phyloP scores from a whole-genome alignment of 2,329 filamentous ascomycete genomes.

The Botrytis aclada region DNA sequence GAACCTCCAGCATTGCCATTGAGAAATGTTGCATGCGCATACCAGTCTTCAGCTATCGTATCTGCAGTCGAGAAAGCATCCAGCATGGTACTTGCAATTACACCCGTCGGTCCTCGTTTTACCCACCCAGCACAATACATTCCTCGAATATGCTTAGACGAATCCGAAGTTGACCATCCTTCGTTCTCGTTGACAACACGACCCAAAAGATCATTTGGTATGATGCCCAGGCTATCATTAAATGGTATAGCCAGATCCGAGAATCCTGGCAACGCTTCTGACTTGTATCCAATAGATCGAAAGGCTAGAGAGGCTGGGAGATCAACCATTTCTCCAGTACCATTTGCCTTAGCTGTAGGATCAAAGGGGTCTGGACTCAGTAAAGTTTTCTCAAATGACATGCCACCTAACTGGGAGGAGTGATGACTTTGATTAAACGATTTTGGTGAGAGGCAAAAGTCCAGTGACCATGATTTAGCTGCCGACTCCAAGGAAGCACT shows the following conservation, averaged over 20 bases:
- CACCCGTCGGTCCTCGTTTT: constrained; percentile 88
- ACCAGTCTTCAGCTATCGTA: constrained; percentile 77
- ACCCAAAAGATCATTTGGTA: constrained; percentile 78
- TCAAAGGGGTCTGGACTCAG: constrained; percentile 55
- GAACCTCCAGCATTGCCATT: constrained; percentile 42
- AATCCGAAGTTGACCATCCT: constrained; percentile 20
- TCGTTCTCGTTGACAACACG: constrained; percentile 52
- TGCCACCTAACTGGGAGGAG: constrained; percentile 53
- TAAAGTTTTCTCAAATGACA: constrained; percentile 63
- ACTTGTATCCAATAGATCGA: constrained; percentile 93
- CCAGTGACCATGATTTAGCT: constrained; percentile 74
- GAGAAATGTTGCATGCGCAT: constrained; percentile 46
- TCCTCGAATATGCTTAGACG: constrained; percentile 52
- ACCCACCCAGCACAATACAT: constrained; percentile 96
- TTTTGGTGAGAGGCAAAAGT: constrained; percentile 78
- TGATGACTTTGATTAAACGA: constrained; percentile 52
- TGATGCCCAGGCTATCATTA: constrained; percentile 67
- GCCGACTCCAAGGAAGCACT: constrained; percentile 44
- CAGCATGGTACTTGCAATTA: constrained; percentile 93
- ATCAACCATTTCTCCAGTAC: constrained; percentile 49
- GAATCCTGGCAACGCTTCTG: constrained; percentile 72
- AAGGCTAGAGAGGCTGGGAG: constrained; percentile 74
- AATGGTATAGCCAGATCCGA: constrained; percentile 73
- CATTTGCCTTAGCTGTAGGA: constrained; percentile 47
- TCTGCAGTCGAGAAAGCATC: constrained; percentile 91